A percentile compares a stretch with the other conserved stretches of the same genome.
These are phyloP conservation scores for Ogataea degrootiae DNA, from an alignment of 805 yeast species.

Conservation along the genomic window DNA sequence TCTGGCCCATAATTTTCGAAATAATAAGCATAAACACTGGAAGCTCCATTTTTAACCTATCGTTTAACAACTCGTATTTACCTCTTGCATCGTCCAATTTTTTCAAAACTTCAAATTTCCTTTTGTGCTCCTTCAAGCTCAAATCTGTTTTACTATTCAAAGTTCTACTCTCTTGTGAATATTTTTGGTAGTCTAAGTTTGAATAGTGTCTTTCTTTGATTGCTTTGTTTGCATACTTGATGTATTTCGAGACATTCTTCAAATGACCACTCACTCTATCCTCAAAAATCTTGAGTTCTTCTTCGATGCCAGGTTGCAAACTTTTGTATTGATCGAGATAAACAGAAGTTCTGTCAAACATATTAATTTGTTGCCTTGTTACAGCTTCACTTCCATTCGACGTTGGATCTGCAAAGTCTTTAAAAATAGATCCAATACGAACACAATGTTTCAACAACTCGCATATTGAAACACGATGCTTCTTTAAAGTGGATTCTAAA, in stretches of 20 bases:
- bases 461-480: constrained; percentile 11
- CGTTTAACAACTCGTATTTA: constrained; percentile 36
- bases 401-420: constrained; percentile 10
- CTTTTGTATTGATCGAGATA: constrained; percentile 10
- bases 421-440: constrained; percentile 6
- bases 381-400: constrained; percentile 5
- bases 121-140: constrained; percentile 35
- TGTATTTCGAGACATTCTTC: constrained; percentile 9
- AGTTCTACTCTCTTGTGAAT: constrained; percentile 12
- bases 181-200: constrained; percentile 19
- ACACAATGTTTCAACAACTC: constrained; percentile 12
- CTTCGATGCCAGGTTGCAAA: constrained; percentile 13
- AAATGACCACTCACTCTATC: constrained; percentile 10
- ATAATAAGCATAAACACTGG: constrained; percentile 39
- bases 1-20: constrained; percentile 27
- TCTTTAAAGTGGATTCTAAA: constrained; percentile 10
- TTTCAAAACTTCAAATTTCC: constrained; percentile 28
- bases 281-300: constrained; percentile 15
- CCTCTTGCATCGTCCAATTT: constrained; percentile 27
- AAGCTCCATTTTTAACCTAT: constrained; percentile 39
- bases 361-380: constrained; percentile 6
- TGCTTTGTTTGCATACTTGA: constrained; percentile 18
- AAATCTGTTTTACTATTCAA: constrained; percentile 24
- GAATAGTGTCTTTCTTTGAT: constrained; percentile 22
- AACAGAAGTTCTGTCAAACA: constrained; percentile 8